Evolutionary conservation across 257 asterid genomes (phyloP).

Genomic region (Hygrophila difformis): DNA sequence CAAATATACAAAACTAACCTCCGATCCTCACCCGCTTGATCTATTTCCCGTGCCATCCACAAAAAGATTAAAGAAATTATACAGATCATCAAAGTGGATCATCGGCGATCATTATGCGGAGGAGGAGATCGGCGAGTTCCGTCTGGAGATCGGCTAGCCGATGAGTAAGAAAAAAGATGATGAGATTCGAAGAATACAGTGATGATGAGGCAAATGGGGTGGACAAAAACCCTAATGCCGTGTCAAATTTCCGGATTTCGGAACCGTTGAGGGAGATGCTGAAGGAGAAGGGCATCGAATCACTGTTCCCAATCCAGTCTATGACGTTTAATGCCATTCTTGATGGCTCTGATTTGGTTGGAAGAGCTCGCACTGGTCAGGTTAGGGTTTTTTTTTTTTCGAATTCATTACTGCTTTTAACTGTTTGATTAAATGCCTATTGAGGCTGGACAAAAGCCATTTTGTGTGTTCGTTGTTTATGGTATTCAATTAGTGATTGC

Average conservation of each 20-base stretch:
- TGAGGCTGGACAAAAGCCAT: background rate
- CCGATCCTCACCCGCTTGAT: conserved; percentile 25
- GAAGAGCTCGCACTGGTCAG: conserved; percentile 79
- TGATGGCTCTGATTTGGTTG: conserved; percentile 71
- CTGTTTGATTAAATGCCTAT: conserved; percentile 2
- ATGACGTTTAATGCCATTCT: conserved; percentile 48
- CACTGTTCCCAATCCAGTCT: conserved; percentile 66
- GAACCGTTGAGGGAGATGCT: conserved; percentile 38
- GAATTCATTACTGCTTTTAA: background rate
- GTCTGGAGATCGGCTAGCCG: conserved; percentile 46
- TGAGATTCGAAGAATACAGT: conserved; percentile 16
- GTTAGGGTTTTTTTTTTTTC: conserved; percentile 16
- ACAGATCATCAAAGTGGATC: conserved; percentile 25
- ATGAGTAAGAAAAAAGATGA: conserved; percentile 36
- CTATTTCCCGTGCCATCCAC: conserved; percentile 2
- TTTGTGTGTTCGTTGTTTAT: background rate
- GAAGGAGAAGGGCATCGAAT: conserved; percentile 44
- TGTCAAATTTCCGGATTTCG: conserved; percentile 50
- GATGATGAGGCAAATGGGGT: conserved; percentile 18
- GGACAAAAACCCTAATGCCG: conserved; percentile 35
- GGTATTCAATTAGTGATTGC: background rate
- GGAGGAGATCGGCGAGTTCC: conserved; percentile 30
- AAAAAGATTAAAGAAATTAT: conserved; percentile 37
- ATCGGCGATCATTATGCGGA: conserved; percentile 20
- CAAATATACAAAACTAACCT: conserved; percentile 22